Base-by-base conservation (phyloP, 2,329 filamentous ascomycete genomes). In the Paraphoma sp. region DNA sequence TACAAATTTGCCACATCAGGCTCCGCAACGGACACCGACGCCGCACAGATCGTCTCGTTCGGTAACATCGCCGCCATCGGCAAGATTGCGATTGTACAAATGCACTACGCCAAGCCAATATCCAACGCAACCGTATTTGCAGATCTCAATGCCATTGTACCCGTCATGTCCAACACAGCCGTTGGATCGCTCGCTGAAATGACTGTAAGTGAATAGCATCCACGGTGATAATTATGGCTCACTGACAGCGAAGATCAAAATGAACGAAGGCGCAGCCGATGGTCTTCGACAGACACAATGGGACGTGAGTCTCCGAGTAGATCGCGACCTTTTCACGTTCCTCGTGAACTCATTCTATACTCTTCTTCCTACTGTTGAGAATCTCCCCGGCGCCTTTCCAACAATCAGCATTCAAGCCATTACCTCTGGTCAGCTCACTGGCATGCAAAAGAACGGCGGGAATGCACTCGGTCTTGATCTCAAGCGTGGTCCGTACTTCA, bases 391-490 rank as follows among this genome's bases (percentile, higher is more conserved):
- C 16, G 56, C 68, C n/a, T 48, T 69, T 14, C 65, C 67, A 4
- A 61, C 59, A 1, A 60, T 55, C 14, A 62, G 64, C 0, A 58
- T 72, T 6, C 70, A 73, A 46, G 53, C 64, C 29, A 68, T 73
- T 43, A 70, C 67, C 2, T 54, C 53, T 23, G 62, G 62, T 12
- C 62, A 64, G 38, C 48, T 72, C 4, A 41, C 53, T 28, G 53
- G 60, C 42, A 73, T 73, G 70, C 47, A 60, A 28, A 63, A 67
- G 51, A 67, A 66, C 42, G 67, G 64, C 40, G 70, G 71, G 2
- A 72, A 74, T 45, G 59, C 68, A 16, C 63, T 73, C 11, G 71
- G 70, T n/a, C 61, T 74, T 11, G 41, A 56, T 23, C n/a, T 63
- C 4, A 45, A 54, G 17, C 51, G 56, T 7, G 62, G 67, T 0